phyloP scores from a whole-genome alignment of 1,284 basidiomycete genomes.

The Cryptococcus sp. region DNA sequence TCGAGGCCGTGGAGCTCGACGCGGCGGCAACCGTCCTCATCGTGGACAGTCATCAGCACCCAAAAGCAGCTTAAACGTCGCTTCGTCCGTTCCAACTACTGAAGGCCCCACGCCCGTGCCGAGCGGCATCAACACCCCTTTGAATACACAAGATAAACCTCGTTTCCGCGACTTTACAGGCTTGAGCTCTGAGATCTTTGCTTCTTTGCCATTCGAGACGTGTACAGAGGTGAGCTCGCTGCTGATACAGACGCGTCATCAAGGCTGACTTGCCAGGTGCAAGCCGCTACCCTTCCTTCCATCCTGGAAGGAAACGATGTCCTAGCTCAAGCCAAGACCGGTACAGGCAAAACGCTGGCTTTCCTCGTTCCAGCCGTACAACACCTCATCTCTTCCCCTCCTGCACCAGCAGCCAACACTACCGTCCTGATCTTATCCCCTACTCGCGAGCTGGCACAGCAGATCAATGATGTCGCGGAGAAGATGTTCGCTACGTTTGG shows the following conservation, averaged over 20 bases:
- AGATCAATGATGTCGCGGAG: conserved; percentile 46
- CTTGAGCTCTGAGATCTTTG: conserved; percentile 27
- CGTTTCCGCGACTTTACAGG: conserved; percentile 30
- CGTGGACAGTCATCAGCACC: too few relatives aligned
- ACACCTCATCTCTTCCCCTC: conserved; percentile 40
- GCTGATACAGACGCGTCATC: not conserved
- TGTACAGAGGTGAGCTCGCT: conserved; percentile 51
- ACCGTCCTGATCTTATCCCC: conserved; percentile 55
- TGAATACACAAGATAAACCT: not conserved
- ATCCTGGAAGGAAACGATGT: conserved; percentile 54
- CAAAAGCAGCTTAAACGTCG: too few relatives aligned
- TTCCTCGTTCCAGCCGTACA: conserved; percentile 59
- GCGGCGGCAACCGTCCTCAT: too few relatives aligned
- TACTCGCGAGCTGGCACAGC: conserved; percentile 57
- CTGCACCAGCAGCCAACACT: conserved; percentile 28
- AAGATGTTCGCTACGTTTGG: conserved; percentile 13
- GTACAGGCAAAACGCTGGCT: conserved; percentile 60
- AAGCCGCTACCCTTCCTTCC: conserved; percentile 57
- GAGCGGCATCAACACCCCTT: conserved; percentile 2
- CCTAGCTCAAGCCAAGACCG: conserved; percentile 60
- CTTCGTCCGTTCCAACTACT: too few relatives aligned
- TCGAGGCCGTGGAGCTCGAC: too few relatives aligned
- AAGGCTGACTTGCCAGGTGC: conserved; percentile 28
- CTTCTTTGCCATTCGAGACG: conserved; percentile 46
- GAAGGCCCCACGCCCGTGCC: too few relatives aligned